phyloP scores from a whole-genome alignment of 139 green algal species.

The Parachlorella kessleri region DNA sequence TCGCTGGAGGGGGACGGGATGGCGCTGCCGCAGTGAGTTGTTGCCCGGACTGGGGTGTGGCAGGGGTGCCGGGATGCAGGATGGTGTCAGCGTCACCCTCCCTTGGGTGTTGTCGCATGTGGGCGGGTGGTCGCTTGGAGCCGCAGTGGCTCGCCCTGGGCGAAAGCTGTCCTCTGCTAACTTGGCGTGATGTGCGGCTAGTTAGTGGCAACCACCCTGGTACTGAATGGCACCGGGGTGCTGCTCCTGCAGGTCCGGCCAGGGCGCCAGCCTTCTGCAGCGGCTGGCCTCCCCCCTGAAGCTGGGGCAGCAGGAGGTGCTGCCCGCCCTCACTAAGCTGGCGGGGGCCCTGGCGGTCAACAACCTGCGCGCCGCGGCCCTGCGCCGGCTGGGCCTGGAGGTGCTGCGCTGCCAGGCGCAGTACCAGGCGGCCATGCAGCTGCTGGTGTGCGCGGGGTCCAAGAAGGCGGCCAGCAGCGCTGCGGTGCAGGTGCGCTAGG shows the following conservation, averaged over 20 bases:
- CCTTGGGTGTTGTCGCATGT: too few species aligned
- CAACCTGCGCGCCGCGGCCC: slow-evolving; percentile 32
- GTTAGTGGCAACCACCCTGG: too few species aligned
- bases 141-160: too few species aligned
- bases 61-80: too few species aligned
- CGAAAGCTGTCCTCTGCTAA: too few species aligned
- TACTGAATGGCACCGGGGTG: too few species aligned
- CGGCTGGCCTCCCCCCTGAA: slow-evolving; percentile 58
- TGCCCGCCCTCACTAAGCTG: slow-evolving; percentile 67
- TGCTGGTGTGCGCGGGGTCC: slow-evolving; percentile 17
- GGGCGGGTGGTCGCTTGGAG: too few species aligned
- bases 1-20: slow-evolving; percentile 38
- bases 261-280: slow-evolving; percentile 16
- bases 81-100: too few species aligned
- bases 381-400: slow-evolving; percentile 49
- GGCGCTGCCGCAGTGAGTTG: background rate
- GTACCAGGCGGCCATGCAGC: slow-evolving; percentile 56
- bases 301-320: slow-evolving; percentile 62
- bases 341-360: slow-evolving; percentile 56
- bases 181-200: too few species aligned
- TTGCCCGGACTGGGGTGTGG: too few species aligned
- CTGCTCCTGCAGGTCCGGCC: slow-evolving; percentile 6
- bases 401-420: slow-evolving; percentile 42
- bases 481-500: slow-evolving; percentile 33
- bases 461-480: slow-evolving; percentile 8